A percentile compares a stretch with the other conserved stretches of the same genome.
Conservation (phyloP, 768 basidiomycete genomes). For the Steccherinum ochraceum region DNA sequence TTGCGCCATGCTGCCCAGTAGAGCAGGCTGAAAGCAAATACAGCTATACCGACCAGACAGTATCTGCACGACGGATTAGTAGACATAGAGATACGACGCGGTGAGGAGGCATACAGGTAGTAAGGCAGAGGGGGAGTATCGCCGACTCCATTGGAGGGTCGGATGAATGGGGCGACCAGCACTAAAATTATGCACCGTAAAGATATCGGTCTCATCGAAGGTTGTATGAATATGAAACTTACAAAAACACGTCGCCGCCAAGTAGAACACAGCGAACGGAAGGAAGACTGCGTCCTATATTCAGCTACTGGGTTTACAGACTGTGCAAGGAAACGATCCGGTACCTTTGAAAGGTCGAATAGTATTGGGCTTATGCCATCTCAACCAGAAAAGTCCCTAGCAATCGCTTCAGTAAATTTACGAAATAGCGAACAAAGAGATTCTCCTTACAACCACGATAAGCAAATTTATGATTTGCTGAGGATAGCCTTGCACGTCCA, state of each 20-base stretch:
- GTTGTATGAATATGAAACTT: conserved; percentile 14
- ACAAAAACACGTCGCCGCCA: conserved; percentile 46
- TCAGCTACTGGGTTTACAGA: too few species aligned
- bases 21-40: conserved; percentile 38
- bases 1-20: conserved; percentile 55
- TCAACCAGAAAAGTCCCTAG: conserved; percentile 45
- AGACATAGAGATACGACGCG: not conserved
- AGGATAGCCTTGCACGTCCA: conserved; percentile 51
- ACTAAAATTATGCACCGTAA: conserved; percentile 32
- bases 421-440: not conserved
- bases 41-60: conserved; percentile 45
- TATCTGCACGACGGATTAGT: conserved; percentile 28
- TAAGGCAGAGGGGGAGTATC: conserved; percentile 58
- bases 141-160: conserved; percentile 45
- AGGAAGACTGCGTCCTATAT: conserved; percentile 37
- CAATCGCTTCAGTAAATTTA: too few species aligned
- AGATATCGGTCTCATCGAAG: not conserved
- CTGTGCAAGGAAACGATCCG: too few species aligned
- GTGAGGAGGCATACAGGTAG: conserved; percentile 30
- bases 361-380: conserved; percentile 42
- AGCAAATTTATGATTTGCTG: conserved; percentile 51
- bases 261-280: conserved; percentile 48
- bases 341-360: conserved; percentile 48
- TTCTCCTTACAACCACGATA: conserved; percentile 38
- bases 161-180: conserved; percentile 49